phyloP scores from a whole-genome alignment of 371 early-diverging fungal genomes.

The Mucor indicus region DNA sequence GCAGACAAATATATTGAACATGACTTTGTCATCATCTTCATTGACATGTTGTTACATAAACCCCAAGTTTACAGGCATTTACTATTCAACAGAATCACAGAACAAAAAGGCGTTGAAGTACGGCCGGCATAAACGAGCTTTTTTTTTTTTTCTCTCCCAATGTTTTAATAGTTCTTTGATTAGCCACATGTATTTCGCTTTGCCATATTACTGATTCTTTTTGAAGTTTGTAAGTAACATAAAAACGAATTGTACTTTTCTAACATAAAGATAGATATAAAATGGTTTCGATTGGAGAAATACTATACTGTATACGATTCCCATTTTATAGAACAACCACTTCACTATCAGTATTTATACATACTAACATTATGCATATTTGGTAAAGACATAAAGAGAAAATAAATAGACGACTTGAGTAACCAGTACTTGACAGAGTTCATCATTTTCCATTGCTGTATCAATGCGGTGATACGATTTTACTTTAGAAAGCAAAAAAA shows the following conservation, averaged over 20 bases:
- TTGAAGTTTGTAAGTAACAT: slow-evolving; percentile 78
- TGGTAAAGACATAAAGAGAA: slow-evolving; percentile 50
- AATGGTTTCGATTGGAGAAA: slow-evolving; percentile 87
- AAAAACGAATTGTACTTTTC: background rate
- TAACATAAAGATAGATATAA: slow-evolving; percentile 56
- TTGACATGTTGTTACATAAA: slow-evolving; percentile 92
- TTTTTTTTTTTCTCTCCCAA: background rate
- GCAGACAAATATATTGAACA: slow-evolving; percentile 95
- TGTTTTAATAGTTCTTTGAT: slow-evolving; percentile 1
- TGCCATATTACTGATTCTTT: slow-evolving; percentile 77
- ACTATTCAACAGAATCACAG: slow-evolving; percentile 70
- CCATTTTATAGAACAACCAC: slow-evolving; percentile 57
- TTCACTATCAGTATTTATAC: slow-evolving; percentile 76
- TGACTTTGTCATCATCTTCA: slow-evolving; percentile 87
- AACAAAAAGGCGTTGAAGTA: slow-evolving; percentile 55
- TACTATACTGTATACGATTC: slow-evolving; percentile 49
- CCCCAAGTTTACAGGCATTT: slow-evolving; percentile 91
- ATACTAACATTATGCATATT: slow-evolving; percentile 72
- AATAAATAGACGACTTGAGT: no score
- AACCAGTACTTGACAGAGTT: slow-evolving; percentile 26
- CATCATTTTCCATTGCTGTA: slow-evolving; percentile 41
- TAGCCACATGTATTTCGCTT: slow-evolving; percentile 75
- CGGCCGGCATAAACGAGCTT: background rate
- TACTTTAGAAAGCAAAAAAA: slow-evolving; percentile 20
- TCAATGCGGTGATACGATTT: slow-evolving; percentile 33